Conservation (phyloP, 768 basidiomycete genomes). For the Russula olivacea region DNA sequence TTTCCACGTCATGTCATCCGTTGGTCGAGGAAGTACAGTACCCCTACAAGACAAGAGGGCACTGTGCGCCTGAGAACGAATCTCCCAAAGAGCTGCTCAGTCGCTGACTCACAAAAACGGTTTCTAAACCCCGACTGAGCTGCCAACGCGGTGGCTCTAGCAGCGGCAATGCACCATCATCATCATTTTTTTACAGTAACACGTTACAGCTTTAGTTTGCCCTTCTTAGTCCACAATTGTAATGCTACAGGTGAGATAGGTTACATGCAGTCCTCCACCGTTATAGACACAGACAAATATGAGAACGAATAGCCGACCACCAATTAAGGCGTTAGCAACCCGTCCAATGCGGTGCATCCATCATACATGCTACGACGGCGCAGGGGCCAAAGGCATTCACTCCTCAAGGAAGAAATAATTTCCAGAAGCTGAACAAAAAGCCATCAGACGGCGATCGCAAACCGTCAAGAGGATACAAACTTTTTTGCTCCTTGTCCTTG, state of each 20-base stretch:
- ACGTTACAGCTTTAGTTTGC: not conserved
- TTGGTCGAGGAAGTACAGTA: too few species aligned
- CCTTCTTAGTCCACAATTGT: constrained; percentile 3
- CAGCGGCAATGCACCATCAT: not conserved
- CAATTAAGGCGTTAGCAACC: not conserved
- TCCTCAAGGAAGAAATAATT: constrained; percentile 95
- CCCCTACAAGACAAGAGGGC: too few species aligned
- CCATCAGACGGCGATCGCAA: not conserved
- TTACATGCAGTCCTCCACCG: constrained; percentile 4
- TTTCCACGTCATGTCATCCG: too few species aligned
- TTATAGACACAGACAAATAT: not conserved
- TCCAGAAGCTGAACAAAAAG: constrained; percentile 49
- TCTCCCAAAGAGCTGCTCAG: constrained; percentile 1
- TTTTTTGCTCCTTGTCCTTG: constrained; percentile 85
- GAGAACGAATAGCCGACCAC: not conserved
- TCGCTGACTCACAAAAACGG: constrained; percentile 1
- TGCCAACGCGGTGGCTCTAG: not conserved
- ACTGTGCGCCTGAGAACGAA: not conserved
- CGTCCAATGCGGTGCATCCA: not conserved
- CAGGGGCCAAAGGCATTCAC: constrained; percentile 31
- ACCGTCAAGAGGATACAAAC: constrained; percentile 37
- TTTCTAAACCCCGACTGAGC: constrained; percentile 8
- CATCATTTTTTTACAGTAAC: not conserved
- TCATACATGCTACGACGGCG: not conserved
- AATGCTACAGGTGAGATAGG: constrained; percentile 15